phyloP scores from a whole-genome alignment of 345 rosid species.

The Ricinus communis region DNA sequence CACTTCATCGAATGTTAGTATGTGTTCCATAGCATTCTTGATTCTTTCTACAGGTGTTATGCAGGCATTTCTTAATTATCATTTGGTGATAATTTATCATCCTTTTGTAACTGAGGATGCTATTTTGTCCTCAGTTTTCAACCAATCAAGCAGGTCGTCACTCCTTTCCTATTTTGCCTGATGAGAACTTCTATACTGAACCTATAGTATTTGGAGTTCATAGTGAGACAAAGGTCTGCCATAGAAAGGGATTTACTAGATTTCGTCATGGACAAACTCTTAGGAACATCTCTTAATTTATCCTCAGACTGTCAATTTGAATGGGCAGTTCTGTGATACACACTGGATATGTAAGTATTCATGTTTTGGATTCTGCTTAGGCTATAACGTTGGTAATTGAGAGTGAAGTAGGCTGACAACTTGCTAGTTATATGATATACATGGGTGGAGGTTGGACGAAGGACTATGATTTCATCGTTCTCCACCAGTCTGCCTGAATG shows the following conservation, averaged over 20 bases:
- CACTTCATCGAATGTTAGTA: slow-evolving; percentile 2
- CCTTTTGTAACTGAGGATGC: background rate
- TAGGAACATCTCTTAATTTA: background rate
- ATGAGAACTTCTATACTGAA: background rate
- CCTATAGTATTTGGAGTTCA: background rate
- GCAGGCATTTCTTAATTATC: background rate
- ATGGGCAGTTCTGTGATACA: background rate
- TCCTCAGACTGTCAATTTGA: background rate
- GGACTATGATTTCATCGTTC: background rate
- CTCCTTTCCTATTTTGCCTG: background rate
- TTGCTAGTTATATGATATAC: background rate
- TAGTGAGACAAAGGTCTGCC: background rate
- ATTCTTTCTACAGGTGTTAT: background rate
- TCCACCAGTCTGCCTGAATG: background rate
- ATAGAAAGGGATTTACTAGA: background rate
- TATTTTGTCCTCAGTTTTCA: background rate
- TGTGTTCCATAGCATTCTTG: slow-evolving; percentile 7
- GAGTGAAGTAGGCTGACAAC: background rate
- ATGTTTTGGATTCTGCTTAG: background rate
- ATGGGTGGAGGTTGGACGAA: background rate
- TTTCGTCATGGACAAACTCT: background rate
- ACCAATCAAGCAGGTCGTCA: background rate
- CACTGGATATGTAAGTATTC: background rate
- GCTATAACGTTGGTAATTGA: background rate
- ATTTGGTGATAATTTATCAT: background rate